Percentiles rank a stretch among this genome's conserved stretches.
Evolutionary conservation across 129 eudicot genomes (phyloP).

Genomic region (Rutidosis leptorrhynchoides): DNA sequence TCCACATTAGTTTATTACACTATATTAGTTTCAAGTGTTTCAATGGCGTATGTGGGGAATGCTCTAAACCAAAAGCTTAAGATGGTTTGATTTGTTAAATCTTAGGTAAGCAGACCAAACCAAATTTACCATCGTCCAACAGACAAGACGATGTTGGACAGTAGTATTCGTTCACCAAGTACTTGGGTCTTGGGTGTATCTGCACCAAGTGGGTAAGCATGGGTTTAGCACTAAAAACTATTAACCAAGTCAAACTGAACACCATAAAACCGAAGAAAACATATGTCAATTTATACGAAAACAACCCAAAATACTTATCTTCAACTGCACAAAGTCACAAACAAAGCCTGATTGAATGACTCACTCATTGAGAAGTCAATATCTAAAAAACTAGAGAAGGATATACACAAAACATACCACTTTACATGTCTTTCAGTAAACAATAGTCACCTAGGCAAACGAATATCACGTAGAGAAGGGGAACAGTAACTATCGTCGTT

Average conservation of each 20-base stretch:
- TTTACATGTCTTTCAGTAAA: constrained; percentile 8
- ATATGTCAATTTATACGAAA: background rate
- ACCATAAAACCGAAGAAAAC: background rate
- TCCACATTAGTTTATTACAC: too few species aligned
- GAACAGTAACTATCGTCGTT: background rate
- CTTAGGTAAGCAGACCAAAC: background rate
- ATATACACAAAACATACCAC: constrained; percentile 16
- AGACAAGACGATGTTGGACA: background rate
- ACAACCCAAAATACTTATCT: background rate
- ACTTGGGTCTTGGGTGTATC: background rate
- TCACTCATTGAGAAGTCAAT: constrained; percentile 9
- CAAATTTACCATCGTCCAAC: background rate
- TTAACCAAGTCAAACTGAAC: background rate
- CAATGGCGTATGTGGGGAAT: background rate
- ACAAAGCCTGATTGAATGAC: background rate
- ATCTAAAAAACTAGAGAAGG: background rate
- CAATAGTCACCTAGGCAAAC: background rate
- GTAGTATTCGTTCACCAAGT: background rate
- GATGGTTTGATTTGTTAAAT: background rate
- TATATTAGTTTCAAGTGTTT: too few species aligned
- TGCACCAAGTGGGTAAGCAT: background rate
- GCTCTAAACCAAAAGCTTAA: background rate
- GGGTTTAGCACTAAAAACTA: background rate
- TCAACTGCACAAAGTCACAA: constrained; percentile 24
- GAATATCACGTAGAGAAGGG: background rate